Evolutionary conservation across 352 stramenopile species (phyloP).

Genomic region (Phytophthora pistaciae): DNA sequence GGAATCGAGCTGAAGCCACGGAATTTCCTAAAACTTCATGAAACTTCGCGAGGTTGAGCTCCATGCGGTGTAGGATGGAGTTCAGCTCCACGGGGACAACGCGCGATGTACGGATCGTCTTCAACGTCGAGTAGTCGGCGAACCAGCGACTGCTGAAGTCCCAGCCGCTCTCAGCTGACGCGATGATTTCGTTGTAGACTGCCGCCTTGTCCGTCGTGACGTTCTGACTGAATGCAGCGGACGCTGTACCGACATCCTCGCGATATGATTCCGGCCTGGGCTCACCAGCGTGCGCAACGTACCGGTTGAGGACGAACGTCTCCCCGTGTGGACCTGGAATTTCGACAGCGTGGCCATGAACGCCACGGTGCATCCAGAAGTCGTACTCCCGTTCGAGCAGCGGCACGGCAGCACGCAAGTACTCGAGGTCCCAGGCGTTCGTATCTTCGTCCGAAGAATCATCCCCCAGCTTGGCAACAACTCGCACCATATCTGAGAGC

Average conservation of each 20-base stretch:
- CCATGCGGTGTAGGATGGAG: constrained; percentile 77
- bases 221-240: background rate
- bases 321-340: constrained; percentile 26
- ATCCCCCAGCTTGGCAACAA: constrained; percentile 42
- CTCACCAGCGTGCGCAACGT: constrained; percentile 62
- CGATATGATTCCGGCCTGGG: constrained; percentile 89
- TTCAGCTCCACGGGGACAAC: constrained; percentile 91
- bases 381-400: constrained; percentile 81
- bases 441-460: constrained; percentile 30
- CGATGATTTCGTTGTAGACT: constrained; percentile 85
- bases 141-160: constrained; percentile 92
- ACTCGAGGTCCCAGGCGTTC: constrained; percentile 50
- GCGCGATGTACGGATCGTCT: constrained; percentile 64
- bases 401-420: constrained; percentile 55
- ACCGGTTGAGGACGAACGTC: constrained; percentile 75
- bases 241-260: constrained; percentile 68
- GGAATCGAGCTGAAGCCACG: constrained; percentile 37
- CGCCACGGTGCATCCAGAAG: constrained; percentile 84
- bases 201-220: constrained; percentile 24
- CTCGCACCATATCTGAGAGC: constrained; percentile 88
- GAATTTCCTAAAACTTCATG: constrained; percentile 50
- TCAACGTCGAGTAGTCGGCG: constrained; percentile 37
- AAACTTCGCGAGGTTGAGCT: constrained; percentile 76
- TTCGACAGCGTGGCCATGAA: constrained; percentile 60
- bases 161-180: constrained; percentile 88